These are phyloP conservation scores for Amanita polypyramis DNA, from an alignment of 768 basidiomycete genomes.

Conservation along the genomic window DNA sequence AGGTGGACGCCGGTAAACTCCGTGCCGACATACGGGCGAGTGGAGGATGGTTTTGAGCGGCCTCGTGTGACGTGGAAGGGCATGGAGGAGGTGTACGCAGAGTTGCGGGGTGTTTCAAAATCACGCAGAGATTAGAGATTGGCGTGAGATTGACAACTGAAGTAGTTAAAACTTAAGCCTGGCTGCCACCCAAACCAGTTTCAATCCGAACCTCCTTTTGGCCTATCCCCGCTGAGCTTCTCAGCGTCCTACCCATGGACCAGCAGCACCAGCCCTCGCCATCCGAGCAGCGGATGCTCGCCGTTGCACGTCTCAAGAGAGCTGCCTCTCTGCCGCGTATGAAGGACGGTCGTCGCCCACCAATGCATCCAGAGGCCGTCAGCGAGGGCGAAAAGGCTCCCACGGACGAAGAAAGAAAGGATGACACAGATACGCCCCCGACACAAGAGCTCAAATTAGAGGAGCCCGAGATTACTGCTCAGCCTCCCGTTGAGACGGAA, in stretches of 20 bases:
- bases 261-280: slow-evolving; percentile 37
- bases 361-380: slow-evolving; percentile 74
- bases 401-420: slow-evolving; percentile 26
- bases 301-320: slow-evolving; percentile 84
- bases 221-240: not conserved
- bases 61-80: slow-evolving; percentile 28
- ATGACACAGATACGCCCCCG: slow-evolving; percentile 19
- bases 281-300: slow-evolving; percentile 74
- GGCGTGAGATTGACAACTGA: slow-evolving; percentile 2
- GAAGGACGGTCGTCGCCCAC: slow-evolving; percentile 84
- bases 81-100: slow-evolving; percentile 17
- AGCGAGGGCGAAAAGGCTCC: slow-evolving; percentile 66
- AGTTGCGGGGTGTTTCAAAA: slow-evolving; percentile 11
- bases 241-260: slow-evolving; percentile 19
- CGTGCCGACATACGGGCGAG: slow-evolving; percentile 37
- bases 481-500: slow-evolving; percentile 3
- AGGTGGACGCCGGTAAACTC: slow-evolving; percentile 37
- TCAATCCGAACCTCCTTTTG: not conserved
- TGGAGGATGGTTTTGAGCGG: slow-evolving; percentile 37
- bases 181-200: not conserved
- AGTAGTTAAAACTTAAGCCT: not conserved
- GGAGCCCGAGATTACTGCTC: not conserved
- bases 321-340: slow-evolving; percentile 86
- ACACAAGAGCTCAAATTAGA: slow-evolving; percentile 10
- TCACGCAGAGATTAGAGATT: slow-evolving; percentile 5